Base-by-base conservation (phyloP, 2,329 filamentous ascomycete species). In the Pyrenophora tritici-repentis region DNA sequence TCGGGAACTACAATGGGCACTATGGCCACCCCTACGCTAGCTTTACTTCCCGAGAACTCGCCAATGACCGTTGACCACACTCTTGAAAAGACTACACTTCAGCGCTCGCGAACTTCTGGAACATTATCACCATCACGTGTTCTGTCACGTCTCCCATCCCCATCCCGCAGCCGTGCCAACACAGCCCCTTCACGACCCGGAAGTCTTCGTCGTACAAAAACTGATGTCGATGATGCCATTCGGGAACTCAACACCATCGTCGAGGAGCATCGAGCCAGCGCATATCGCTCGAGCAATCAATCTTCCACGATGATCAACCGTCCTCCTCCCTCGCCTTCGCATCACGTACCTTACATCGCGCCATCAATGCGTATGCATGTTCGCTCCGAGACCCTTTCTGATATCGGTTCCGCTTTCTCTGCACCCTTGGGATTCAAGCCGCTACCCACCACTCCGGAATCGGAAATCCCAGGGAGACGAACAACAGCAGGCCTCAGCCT, bases 181-280 rank as follows among this genome's bases (percentile, higher is more conserved):
- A 75, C 62, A 46, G 71, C 68, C 29, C 68, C 60, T 12, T 65
- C 65, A 20, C 70, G 73, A 26, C 68, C 69, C 10, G 63, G 61
- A 8, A 74, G 73, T 18, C 59, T 75, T 5, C 72, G 75, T 10
- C 70, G 72, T 50, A 62, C 59, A 35, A 72, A 60, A 34, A 67
- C 63, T 16, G 74, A 76, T 39, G 65, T 79, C 7, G 78, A 80
- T 29, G 71, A 74, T 31, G 78, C 76, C 12, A 76, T 79, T 44
- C 70, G 75, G 3, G 77, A 79, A 59, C 72, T 79, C 47, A 79
- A 80, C 63, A 78, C 75, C 17, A 79, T 79, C 43, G 73, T 79
- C 41, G 76, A 79, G 58, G 76, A 79, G 58, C 72, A 73, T 13
- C 66, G 76, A n/a, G 73, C 72, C 22, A 74, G 73, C 40, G 67